Evolutionary conservation across 345 rosid species (phyloP).

Genomic region (Gossypium rotundifolium): DNA sequence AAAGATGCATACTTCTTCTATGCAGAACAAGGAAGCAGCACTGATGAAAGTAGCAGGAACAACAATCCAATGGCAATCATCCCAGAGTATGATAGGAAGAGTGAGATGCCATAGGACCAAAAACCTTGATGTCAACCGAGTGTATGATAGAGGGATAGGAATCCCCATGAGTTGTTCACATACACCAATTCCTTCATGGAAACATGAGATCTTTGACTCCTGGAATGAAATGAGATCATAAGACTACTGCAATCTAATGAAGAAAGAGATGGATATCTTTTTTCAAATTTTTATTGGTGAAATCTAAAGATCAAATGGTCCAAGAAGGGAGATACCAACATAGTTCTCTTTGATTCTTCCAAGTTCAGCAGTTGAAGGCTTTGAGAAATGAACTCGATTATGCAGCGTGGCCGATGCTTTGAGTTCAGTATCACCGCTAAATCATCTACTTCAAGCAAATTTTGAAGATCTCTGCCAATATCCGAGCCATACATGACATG

Average conservation of each 20-base stretch:
- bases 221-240: constrained; percentile 20
- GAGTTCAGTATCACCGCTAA: constrained; percentile 63
- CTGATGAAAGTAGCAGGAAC: constrained; percentile 95
- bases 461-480: constrained; percentile 48
- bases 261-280: too few species aligned
- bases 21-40: constrained; percentile 96
- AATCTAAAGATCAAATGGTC: background rate
- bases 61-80: constrained; percentile 95
- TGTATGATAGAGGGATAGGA: constrained; percentile 91
- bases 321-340: constrained; percentile 49
- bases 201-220: constrained; percentile 68
- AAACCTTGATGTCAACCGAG: constrained; percentile 90
- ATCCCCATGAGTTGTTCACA: constrained; percentile 84
- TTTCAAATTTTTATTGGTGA: background rate
- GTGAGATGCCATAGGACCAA: constrained; percentile 94
- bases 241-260: background rate
- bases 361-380: constrained; percentile 51
- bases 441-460: constrained; percentile 68
- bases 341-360: constrained; percentile 47
- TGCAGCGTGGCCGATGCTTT: constrained; percentile 71
- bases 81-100: constrained; percentile 93
- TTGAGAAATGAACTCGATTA: constrained; percentile 74
- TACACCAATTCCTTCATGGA: constrained; percentile 81
- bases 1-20: constrained; percentile 64
- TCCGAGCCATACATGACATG: constrained; percentile 77